phyloP scores from a whole-genome alignment of 768 basidiomycete genomes.

The Lactarius sanguifluus region DNA sequence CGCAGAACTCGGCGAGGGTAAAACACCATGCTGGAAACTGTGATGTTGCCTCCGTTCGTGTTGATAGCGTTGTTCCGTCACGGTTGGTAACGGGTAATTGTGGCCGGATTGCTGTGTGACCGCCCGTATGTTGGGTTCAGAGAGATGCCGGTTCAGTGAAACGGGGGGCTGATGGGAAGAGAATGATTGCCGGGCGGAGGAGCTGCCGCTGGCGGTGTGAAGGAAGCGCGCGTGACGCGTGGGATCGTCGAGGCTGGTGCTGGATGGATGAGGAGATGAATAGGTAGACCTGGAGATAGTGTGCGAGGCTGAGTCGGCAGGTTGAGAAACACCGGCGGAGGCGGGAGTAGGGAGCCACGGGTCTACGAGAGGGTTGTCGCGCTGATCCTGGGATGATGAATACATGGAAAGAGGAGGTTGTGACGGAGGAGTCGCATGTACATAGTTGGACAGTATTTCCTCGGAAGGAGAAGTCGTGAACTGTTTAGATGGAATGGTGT shows the following conservation, averaged over 20 bases:
- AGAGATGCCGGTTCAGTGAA: slow-evolving; percentile 18
- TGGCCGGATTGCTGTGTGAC: slow-evolving; percentile 4
- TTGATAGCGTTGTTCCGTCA: slow-evolving; percentile 16
- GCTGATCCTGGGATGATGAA: slow-evolving; percentile 27
- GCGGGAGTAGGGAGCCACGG: slow-evolving; percentile 14
- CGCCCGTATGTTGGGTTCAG: slow-evolving; percentile 25
- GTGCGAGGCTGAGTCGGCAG: background rate
- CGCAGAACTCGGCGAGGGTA: slow-evolving; percentile 19
- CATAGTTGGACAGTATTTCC: slow-evolving; percentile 25
- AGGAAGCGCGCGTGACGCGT: slow-evolving; percentile 23
- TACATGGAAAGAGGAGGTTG: slow-evolving; percentile 22
- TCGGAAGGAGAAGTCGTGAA: slow-evolving; percentile 23
- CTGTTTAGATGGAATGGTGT: slow-evolving; percentile 28
- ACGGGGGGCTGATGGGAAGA: slow-evolving; percentile 11
- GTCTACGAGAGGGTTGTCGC: slow-evolving; percentile 19
- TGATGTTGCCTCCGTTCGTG: slow-evolving; percentile 11
- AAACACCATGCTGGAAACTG: slow-evolving; percentile 19
- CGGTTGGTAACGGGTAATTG: slow-evolving; percentile 11
- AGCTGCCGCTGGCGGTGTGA: slow-evolving; percentile 16
- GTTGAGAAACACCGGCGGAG: slow-evolving; percentile 20
- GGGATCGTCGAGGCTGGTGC: slow-evolving; percentile 11
- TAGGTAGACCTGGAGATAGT: slow-evolving; percentile 7
- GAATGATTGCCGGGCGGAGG: slow-evolving; percentile 14
- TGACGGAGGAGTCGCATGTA: slow-evolving; percentile 23
- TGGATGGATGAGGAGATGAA: slow-evolving; percentile 4